phyloP scores from a whole-genome alignment of 2,329 filamentous ascomycete genomes.

The Pseudocercospora fuligena region DNA sequence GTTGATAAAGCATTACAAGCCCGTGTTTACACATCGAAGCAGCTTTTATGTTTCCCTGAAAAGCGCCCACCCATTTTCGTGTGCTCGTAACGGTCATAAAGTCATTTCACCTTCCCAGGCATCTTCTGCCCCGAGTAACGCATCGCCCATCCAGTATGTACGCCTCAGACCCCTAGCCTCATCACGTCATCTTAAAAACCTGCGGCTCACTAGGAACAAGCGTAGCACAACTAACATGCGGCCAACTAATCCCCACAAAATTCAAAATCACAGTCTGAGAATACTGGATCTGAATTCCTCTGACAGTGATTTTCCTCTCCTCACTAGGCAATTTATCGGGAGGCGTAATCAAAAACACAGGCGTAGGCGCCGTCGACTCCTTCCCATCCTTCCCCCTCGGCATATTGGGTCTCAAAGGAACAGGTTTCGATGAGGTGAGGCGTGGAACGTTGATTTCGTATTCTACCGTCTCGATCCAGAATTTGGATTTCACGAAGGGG shows the following conservation, averaged over 20 bases:
- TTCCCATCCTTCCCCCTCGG: conserved; percentile 3
- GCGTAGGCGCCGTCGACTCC: conserved; percentile 11
- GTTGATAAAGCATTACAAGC: too few species aligned
- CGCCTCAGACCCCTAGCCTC: not conserved
- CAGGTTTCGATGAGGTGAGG: conserved; percentile 24
- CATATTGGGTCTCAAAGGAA: not conserved
- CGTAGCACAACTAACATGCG: conserved; percentile 38
- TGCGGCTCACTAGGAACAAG: not conserved
- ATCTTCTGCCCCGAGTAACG: too few species aligned
- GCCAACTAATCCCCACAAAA: conserved; percentile 39
- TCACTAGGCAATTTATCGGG: conserved; percentile 22
- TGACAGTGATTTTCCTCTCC: conserved; percentile 29
- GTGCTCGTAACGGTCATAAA: too few species aligned
- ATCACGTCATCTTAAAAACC: not conserved
- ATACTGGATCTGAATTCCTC: conserved; percentile 46
- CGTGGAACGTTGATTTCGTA: conserved; percentile 30
- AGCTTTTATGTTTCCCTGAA: too few species aligned
- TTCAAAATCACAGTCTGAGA: conserved; percentile 43
- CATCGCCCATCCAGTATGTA: too few species aligned
- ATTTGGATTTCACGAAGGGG: conserved; percentile 35
- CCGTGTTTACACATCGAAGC: too few species aligned
- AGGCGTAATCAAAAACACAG: conserved; percentile 30
- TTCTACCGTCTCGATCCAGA: conserved; percentile 42
- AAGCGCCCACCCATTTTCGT: too few species aligned
- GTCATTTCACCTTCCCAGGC: too few species aligned